A percentile compares a stretch with the other conserved stretches of the same genome.
Conservation (phyloP, 2,329 filamentous ascomycete species). For the Botryotinia globosa region DNA sequence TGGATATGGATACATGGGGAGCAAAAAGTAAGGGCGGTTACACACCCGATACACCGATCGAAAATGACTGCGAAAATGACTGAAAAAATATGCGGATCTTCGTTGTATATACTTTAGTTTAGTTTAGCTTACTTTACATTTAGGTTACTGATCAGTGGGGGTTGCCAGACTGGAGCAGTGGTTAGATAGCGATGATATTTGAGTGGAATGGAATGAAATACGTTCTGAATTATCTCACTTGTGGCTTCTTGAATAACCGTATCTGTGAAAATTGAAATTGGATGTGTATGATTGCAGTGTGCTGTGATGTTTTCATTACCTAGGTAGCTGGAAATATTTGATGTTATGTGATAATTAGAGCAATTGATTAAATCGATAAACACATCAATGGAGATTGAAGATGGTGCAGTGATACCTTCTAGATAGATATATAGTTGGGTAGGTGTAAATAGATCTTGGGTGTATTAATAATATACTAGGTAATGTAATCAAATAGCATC, state of each 20-base stretch:
- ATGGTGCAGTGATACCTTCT: too few species aligned
- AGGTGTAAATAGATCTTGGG: too few species aligned
- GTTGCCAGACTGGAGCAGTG: background rate
- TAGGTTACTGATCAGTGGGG: background rate
- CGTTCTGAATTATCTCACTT: background rate
- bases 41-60: background rate
- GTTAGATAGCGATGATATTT: background rate
- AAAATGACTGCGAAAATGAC: background rate
- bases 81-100: background rate
- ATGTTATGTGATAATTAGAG: too few species aligned
- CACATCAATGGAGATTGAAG: too few species aligned
- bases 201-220: background rate
- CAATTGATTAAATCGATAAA: too few species aligned
- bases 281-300: background rate
- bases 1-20: background rate
- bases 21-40: background rate
- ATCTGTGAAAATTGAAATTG: background rate
- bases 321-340: too few species aligned
- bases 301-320: too few species aligned
- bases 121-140: background rate
- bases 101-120: constrained; percentile 6
- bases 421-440: too few species aligned
- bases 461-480: too few species aligned
- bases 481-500: too few species aligned
- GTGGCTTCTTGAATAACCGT: background rate